Evolutionary conservation across 2,329 filamentous ascomycete genomes (phyloP).

Genomic region (Pezicula neosporulosa): DNA sequence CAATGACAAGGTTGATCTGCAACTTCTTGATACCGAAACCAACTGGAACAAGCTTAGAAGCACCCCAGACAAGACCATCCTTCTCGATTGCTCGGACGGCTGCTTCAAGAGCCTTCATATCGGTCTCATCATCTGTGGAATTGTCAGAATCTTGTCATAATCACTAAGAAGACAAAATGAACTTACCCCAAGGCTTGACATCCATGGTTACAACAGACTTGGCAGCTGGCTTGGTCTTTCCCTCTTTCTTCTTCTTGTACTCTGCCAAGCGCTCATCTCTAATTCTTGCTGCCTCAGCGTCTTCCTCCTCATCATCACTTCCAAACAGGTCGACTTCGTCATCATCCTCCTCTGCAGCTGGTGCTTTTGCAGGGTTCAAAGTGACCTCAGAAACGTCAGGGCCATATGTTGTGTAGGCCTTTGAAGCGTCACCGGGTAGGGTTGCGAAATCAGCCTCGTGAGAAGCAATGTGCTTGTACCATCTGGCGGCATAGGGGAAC

Average conservation of each 20-base stretch:
- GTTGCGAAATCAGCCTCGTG: constrained; percentile 91
- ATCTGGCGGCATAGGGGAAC: constrained; percentile 91
- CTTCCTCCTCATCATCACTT: constrained; percentile 90
- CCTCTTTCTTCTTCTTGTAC: constrained; percentile 96
- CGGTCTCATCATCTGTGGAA: constrained; percentile 78
- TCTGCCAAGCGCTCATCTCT: constrained; percentile 88
- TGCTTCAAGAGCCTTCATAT: constrained; percentile 78
- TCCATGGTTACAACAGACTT: constrained; percentile 96
- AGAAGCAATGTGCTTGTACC: constrained; percentile 97
- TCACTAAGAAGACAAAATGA: neutral
- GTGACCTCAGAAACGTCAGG: constrained; percentile 76
- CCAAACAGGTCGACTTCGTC: constrained; percentile 93
- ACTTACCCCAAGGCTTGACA: constrained; percentile 98
- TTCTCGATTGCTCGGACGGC: constrained; percentile 80
- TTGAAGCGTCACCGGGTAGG: constrained; percentile 86
- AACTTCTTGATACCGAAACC: constrained; percentile 99
- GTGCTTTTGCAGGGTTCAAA: constrained; percentile 82
- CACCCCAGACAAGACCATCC: constrained; percentile 96
- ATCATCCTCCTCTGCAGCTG: constrained; percentile 68
- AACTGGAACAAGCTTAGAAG: constrained; percentile 81
- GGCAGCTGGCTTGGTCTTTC: constrained; percentile 85
- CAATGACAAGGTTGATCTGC: constrained; percentile 95
- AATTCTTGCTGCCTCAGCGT: constrained; percentile 77
- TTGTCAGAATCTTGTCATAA: constrained; percentile 15
- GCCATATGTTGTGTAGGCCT: constrained; percentile 86